Evolutionary conservation across 148 eudicot genomes (phyloP).

Genomic region (Gaultheria prostrata): DNA sequence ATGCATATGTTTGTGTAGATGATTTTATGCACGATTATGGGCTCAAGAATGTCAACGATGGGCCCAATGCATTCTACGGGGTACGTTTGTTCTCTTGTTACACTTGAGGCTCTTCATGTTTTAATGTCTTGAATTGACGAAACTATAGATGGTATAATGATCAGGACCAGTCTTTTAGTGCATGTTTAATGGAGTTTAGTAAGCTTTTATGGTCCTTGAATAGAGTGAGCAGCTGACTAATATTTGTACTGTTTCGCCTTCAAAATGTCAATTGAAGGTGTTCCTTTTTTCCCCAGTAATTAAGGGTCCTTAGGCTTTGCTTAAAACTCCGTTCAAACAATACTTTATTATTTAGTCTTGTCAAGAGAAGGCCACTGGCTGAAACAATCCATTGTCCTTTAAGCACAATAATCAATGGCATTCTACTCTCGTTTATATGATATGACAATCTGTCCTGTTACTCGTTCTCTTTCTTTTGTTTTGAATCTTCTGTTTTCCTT

Average conservation of each 20-base stretch:
- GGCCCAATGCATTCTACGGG: slow-evolving; percentile 84
- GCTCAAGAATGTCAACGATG: slow-evolving; percentile 34
- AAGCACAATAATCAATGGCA: too few species aligned
- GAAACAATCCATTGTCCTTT: too few species aligned
- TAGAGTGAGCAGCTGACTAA: not conserved
- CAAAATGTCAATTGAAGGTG: not conserved
- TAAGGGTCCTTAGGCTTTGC: not conserved
- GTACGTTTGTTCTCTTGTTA: slow-evolving; percentile 30
- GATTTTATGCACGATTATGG: slow-evolving; percentile 54
- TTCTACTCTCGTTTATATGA: too few species aligned
- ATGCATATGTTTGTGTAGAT: slow-evolving; percentile 80
- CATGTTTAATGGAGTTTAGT: not conserved
- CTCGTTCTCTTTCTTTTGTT: too few species aligned
- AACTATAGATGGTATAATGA: not conserved
- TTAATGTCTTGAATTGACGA: not conserved
- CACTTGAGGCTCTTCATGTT: not conserved
- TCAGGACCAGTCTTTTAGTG: not conserved
- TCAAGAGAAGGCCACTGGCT: too few species aligned
- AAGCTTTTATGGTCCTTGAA: not conserved
- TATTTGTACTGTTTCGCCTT: not conserved
- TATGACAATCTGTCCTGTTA: too few species aligned
- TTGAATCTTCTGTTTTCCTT: too few species aligned
- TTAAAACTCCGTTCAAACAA: too few species aligned
- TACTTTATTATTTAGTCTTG: too few species aligned
- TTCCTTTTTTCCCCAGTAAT: not conserved